Percentiles rank a stretch among this genome's conserved stretches.
Evolutionary conservation across 352 stramenopile genomes (phyloP).

Genomic region (Peronospora belbahrii): DNA sequence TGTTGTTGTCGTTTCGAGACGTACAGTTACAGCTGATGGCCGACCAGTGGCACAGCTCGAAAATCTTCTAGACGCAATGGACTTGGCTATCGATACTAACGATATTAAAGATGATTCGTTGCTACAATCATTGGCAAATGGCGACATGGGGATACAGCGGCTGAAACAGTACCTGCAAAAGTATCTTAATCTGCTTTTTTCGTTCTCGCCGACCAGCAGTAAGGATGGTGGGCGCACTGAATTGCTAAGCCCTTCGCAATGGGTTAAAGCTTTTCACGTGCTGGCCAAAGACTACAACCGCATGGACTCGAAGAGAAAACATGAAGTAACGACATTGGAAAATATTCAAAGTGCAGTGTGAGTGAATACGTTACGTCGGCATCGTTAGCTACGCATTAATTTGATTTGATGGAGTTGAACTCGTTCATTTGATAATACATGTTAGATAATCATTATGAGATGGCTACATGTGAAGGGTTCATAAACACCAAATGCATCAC

Average conservation of each 20-base stretch:
- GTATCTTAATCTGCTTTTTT: conserved; percentile 51
- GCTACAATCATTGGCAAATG: conserved; percentile 41
- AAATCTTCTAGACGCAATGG: conserved; percentile 36
- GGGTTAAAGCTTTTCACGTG: conserved; percentile 52
- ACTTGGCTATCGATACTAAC: conserved; percentile 18
- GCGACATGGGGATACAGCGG: conserved; percentile 49
- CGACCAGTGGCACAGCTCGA: conserved; percentile 32
- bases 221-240: conserved; percentile 40
- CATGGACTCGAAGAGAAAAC: conserved; percentile 38
- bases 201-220: conserved; percentile 17
- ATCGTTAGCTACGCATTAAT: conserved; percentile 13
- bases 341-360: background rate
- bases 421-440: conserved; percentile 5
- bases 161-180: conserved; percentile 53
- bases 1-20: conserved; percentile 47
- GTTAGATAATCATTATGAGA: background rate
- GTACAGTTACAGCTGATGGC: conserved; percentile 22
- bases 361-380: conserved; percentile 4
- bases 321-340: conserved; percentile 23
- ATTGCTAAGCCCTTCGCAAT: conserved; percentile 46
- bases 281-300: conserved; percentile 53
- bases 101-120: too few relatives aligned
- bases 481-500: too few relatives aligned
- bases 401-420: conserved; percentile 14
- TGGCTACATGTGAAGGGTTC: conserved; percentile 10